Evolutionary conservation across 352 stramenopile species (phyloP).

Genomic region (Elongisporangium prolatum): DNA sequence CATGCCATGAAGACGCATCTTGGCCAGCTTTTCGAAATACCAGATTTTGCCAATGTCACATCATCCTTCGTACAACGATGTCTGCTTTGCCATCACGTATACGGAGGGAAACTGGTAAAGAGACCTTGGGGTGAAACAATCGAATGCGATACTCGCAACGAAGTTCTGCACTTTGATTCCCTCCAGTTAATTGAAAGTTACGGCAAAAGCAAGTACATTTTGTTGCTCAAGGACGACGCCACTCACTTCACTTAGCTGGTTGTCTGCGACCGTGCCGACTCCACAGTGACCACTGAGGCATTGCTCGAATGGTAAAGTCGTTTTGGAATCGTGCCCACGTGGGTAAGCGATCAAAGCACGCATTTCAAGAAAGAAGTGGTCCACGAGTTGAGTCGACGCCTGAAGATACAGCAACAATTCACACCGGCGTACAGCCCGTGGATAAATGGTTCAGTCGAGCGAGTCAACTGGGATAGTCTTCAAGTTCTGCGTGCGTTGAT

Average conservation of each 20-base stretch:
- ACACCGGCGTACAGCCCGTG: conserved; percentile 31
- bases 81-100: conserved; percentile 13
- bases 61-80: too few relatives aligned
- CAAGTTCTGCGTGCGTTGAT: conserved; percentile 21
- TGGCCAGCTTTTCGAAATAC: too few relatives aligned
- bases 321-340: conserved; percentile 18
- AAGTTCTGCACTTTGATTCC: conserved; percentile 22
- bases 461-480: conserved; percentile 17
- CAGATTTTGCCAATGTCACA: too few relatives aligned
- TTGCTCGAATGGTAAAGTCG: conserved; percentile 16
- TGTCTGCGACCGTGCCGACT: conserved; percentile 14
- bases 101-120: conserved; percentile 7
- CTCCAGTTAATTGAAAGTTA: conserved; percentile 20
- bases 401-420: conserved; percentile 20
- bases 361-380: conserved; percentile 29
- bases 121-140: conserved; percentile 4
- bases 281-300: conserved; percentile 11
- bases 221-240: conserved; percentile 23
- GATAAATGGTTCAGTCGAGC: conserved; percentile 24
- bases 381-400: conserved; percentile 8
- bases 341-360: conserved; percentile 17
- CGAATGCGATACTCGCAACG: conserved; percentile 9
- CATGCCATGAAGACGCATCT: too few relatives aligned
- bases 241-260: conserved; percentile 24
- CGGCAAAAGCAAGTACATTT: conserved; percentile 14